Evolutionary conservation across 495 filamentous ascomycete species (phyloP), one percentile per base, ranked within the genome.

Genomic region (Extremus antarcticus): DNA sequence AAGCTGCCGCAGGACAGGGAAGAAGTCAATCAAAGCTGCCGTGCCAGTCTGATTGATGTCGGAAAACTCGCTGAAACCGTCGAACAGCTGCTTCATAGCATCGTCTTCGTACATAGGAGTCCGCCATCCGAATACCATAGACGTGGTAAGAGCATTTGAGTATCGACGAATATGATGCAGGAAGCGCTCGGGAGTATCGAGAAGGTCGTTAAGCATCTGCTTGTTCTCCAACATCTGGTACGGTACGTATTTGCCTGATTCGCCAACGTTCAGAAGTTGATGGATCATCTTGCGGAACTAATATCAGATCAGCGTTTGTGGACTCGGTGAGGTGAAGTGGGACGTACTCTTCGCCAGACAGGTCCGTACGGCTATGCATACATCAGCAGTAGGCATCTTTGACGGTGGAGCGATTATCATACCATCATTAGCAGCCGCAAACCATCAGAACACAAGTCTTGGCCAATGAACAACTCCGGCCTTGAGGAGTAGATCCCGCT

Each of bases 201-300:
- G 58, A 43, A 78, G 59, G 25, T 72, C 74, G 49, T 66, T 56
- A 8, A 78, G 64, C 74, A 78, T 74, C 47, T 70, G 65, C 61
- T 71, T 71, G 63, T 73, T 75, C 57, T 78, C 75, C 45, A 78
- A 69, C 43, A 73, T 66, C 59, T 78, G 75, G 63, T 78, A 78
- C 7, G 75, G 75, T 8, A 78, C 69, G 60, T 76, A 72, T 3
- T 46, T 61, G 47, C 59, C 56, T 2, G 69, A 57, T 9, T 58
- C 61, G 13, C 65, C 60, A 45, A 74, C 59, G 65, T 76, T 75
- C 39, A 78, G 66, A 2, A 76, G 57, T 19, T 68, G 62, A 62
- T 77, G 73, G 1, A 71, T 60, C 45, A 73, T 62, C 57, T 71
- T 73, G 47, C 74, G 71, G 50, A 66, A 60, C 65, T 57, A 22